Evolutionary conservation across 352 stramenopile species (phyloP), one percentile per base, ranked within the genome.

Genomic region (Phytophthora pluvialis): DNA sequence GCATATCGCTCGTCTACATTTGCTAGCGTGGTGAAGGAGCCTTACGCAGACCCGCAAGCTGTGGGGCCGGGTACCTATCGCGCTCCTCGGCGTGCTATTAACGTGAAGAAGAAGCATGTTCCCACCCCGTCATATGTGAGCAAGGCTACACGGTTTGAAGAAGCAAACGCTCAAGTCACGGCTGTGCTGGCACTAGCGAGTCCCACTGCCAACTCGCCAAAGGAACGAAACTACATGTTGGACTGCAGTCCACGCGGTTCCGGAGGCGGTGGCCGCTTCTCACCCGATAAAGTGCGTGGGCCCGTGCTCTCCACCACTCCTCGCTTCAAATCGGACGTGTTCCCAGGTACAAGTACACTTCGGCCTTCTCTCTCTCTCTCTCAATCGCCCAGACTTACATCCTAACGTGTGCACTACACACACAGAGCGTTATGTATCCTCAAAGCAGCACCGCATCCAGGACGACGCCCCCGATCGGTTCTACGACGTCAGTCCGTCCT

Each of bases 401-500:
- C 11, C 10, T 45, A 33, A 28, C 32, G 40, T 55, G 15, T 43
- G n/a, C 21, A 4, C 13, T 48, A 39, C 45, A 13, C 28, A 35
- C 18, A n/a, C 35, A 92, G 81, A 92, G 65, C 79, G 78, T 32
- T 90, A 89, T 45, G 78, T 82, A 15, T 89, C 79, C 7, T 88
- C 78, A 7, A 91, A 89, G 57, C 75, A 90, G 61, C 72, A 89
- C 35, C 70, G 73, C 12, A 63, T 80, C 7, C 69, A 79, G 49
- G 77, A 82, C 25, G 80, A 89, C 53, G 64, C 72, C 4, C 81
- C 79, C 8, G 81, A 90, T 28, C 81, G 81, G 9, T 92, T 90
- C 61, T 92, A 92, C 67, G 81, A 90, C 60, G 81, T 90, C 46
- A 92, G 79, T 49, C 64, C 81, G 25, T 88, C 79, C 0, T 89